Conservation (phyloP, 176 grass and related monocot genomes). For the Phragmites australis region DNA sequence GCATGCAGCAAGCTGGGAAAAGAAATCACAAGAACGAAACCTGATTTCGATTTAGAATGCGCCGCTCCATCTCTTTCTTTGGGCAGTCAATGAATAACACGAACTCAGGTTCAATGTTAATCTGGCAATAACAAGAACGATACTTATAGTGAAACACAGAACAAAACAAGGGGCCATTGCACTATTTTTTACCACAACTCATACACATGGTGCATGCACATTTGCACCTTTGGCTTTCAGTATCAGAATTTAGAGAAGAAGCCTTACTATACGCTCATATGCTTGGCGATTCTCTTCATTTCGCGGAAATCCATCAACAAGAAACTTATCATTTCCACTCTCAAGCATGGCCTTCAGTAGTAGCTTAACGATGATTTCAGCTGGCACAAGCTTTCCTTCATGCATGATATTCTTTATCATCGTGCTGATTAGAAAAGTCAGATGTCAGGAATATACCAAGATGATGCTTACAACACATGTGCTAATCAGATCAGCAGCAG, state of each 20-base stretch:
- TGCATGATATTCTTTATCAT: slow-evolving; percentile 80
- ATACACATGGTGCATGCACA: no score
- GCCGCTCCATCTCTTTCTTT: slow-evolving; percentile 58
- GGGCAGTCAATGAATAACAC: slow-evolving; percentile 71
- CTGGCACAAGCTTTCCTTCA: slow-evolving; percentile 70
- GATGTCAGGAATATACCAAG: slow-evolving; percentile 34
- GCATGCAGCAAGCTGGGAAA: no score
- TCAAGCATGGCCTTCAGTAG: slow-evolving; percentile 73
- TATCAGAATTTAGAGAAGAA: no score
- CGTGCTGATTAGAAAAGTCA: slow-evolving; percentile 41
- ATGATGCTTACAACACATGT: no score
- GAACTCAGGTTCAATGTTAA: slow-evolving; percentile 70
- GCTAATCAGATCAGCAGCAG: no score
- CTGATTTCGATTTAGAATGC: slow-evolving; percentile 57
- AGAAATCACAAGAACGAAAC: slow-evolving; percentile 14
- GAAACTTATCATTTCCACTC: slow-evolving; percentile 76
- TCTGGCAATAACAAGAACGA: slow-evolving; percentile 30
- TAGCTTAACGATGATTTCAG: slow-evolving; percentile 54
- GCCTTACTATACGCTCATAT: slow-evolving; percentile 65
- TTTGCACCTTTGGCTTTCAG: no score
- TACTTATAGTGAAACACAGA: slow-evolving; percentile 21
- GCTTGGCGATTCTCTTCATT: slow-evolving; percentile 61
- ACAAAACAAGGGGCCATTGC: not conserved
- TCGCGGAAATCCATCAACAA: slow-evolving; percentile 88
- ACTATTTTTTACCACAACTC: not conserved